These are phyloP conservation scores for Sporothrix euskadiensis DNA, from an alignment of 2,329 filamentous ascomycete species.

Conservation along the genomic window DNA sequence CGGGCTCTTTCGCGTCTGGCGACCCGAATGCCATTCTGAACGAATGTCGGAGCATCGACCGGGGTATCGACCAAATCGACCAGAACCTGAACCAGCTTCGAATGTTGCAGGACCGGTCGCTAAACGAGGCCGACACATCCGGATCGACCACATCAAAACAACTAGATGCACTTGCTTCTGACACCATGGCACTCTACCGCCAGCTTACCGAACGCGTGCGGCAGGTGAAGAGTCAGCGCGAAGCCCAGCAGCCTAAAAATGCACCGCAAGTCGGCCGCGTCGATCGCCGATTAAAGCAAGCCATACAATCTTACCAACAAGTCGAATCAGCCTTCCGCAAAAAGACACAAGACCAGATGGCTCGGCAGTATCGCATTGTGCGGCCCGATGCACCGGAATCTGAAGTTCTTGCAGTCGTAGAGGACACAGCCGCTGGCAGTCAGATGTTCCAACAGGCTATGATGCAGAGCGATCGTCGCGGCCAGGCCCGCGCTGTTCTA, in stretches of 20 bases:
- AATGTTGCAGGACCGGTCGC: constrained; percentile 67
- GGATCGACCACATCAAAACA: constrained; percentile 66
- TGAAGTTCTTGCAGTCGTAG: constrained; percentile 76
- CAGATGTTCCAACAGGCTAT: constrained; percentile 89
- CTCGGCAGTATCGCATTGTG: constrained; percentile 87
- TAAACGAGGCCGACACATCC: constrained; percentile 71
- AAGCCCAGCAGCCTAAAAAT: constrained; percentile 72
- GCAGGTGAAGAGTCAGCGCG: constrained; percentile 73
- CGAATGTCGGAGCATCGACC: constrained; percentile 78
- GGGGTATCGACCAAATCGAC: constrained; percentile 73
- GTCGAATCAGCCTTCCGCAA: constrained; percentile 79
- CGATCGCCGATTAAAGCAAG: constrained; percentile 75
- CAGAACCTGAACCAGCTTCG: constrained; percentile 70
- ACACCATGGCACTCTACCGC: constrained; percentile 83
- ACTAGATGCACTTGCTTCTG: constrained; percentile 70
- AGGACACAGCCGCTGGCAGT: constrained; percentile 67
- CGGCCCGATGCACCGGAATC: constrained; percentile 75
- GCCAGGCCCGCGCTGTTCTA: constrained; percentile 77
- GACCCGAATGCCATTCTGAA: constrained; percentile 80
- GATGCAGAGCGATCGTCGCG: constrained; percentile 75
- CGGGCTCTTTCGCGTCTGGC: constrained; percentile 45
- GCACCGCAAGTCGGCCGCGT: constrained; percentile 77
- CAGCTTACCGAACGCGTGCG: constrained; percentile 77
- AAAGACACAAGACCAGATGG: constrained; percentile 78
- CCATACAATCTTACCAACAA: constrained; percentile 79